Evolutionary conservation across 2,329 filamentous ascomycete species (phyloP).

Genomic region (Aspergillus piperis): DNA sequence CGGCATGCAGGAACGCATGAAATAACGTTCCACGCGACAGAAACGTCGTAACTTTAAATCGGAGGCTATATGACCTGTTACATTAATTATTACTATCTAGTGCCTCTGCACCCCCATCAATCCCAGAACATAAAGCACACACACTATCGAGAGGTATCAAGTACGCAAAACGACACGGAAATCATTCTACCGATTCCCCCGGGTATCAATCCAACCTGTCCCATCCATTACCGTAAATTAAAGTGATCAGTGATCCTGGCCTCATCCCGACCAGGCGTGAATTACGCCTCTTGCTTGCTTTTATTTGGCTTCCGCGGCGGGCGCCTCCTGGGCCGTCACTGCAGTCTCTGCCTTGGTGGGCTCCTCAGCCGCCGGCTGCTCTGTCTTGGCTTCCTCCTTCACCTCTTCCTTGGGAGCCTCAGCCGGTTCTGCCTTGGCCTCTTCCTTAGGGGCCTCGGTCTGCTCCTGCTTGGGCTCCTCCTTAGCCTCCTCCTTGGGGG

Average conservation of each 20-base stretch:
- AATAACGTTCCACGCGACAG: no score
- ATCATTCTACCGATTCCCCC: conserved; percentile 8
- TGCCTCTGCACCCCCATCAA: not conserved
- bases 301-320: conserved; percentile 20
- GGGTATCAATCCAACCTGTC: conserved; percentile 18
- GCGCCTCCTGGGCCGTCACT: conserved; percentile 23
- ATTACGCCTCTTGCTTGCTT: not conserved
- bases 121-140: conserved; percentile 1
- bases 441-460: conserved; percentile 17
- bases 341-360: conserved; percentile 21
- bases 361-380: conserved; percentile 20
- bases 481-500: conserved; percentile 10
- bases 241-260: not conserved
- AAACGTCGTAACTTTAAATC: not conserved
- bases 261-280: not conserved
- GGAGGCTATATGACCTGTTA: not conserved
- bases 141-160: conserved; percentile 22
- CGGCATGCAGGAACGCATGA: no score
- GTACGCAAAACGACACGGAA: conserved; percentile 18
- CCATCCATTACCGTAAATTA: conserved; percentile 14
- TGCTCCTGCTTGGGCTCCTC: not conserved
- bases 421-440: conserved; percentile 11
- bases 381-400: conserved; percentile 5
- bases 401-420: not conserved
- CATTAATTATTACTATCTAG: conserved; percentile 8